Evolutionary conservation across 352 stramenopile genomes (phyloP), one percentile per base, ranked within the genome.

Genomic region (Phytophthora quininea): DNA sequence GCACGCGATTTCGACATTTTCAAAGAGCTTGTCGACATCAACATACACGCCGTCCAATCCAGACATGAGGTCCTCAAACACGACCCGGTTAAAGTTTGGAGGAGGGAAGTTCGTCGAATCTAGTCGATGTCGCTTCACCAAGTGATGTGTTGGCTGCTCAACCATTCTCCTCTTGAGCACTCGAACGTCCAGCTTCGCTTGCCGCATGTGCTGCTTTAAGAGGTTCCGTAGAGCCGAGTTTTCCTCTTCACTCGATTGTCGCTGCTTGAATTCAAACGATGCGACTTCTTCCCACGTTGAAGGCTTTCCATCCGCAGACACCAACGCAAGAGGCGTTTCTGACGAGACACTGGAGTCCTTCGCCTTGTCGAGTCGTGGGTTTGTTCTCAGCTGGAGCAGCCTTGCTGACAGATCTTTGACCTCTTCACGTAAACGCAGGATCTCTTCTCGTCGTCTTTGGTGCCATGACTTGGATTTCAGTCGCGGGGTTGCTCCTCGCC

Each of bases 391-490:
- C 19, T 46, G 38, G 11, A 24, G 14, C 38, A 46, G 38, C 19
- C 4, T 46, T 14, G 38, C 38, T 10, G 38, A 24, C 4, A 46
- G 38, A 10, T 46, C 38, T 3, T 46, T 46, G 15, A 40, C 33
- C 50, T 56, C n/a, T 24, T 56, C 50, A 40, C 50, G 30, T 35
- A 43, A 56, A 35, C 27, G 50, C 40, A 56, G 30, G 3, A 46
- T 46, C 19, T 46, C 38, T 15, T 46, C 38, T 15, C 38, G 14
- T 46, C 38, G 38, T 46, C 9, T 4, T 15, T 5, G 14, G 38
- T 46, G 38, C 9, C 38, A 46, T 46, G 38, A 46, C 9, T 14
- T 46, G 19, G 19, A 24, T 24, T 24, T 24, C 19, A 24, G 19
- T 24, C 19, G 19, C 19, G 19, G 19, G 19, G 19, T 24, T 24